phyloP scores from a whole-genome alignment of 169 alveolate genomes.

The Babesia caballi region DNA sequence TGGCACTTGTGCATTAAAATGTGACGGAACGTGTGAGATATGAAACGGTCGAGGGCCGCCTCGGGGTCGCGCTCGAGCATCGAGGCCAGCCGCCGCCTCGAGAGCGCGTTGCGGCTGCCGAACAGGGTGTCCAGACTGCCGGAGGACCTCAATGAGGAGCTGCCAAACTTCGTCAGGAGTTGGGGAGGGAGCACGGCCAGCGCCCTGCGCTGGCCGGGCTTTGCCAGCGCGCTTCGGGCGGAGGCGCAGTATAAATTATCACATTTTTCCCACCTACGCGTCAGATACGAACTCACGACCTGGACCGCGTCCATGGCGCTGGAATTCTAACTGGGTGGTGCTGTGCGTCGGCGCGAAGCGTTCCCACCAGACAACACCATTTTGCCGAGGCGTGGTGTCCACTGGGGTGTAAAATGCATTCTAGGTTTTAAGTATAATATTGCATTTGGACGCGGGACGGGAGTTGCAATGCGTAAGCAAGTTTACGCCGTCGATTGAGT shows the following conservation, averaged over 20 bases:
- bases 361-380: too few species aligned
- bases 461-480: too few species aligned
- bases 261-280: neutral
- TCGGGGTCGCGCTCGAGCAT: neutral
- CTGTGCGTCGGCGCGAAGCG: neutral
- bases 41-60: neutral
- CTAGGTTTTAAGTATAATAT: too few species aligned
- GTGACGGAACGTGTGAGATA: neutral
- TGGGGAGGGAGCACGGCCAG: neutral
- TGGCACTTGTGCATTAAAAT: neutral
- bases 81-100: neutral
- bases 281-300: neutral
- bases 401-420: too few species aligned
- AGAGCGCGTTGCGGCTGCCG: neutral
- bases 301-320: conserved; percentile 7
- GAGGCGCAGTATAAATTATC: neutral
- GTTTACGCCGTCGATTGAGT: too few species aligned
- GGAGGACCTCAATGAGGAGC: neutral
- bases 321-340: neutral
- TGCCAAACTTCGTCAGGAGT: neutral
- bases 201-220: neutral
- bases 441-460: too few species aligned
- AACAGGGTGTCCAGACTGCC: neutral
- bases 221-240: neutral
- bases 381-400: too few species aligned